Percentiles rank a stretch among this genome's conserved stretches.
Conservation (phyloP, 768 basidiomycete species). For the Basidioascus undulatus region DNA sequence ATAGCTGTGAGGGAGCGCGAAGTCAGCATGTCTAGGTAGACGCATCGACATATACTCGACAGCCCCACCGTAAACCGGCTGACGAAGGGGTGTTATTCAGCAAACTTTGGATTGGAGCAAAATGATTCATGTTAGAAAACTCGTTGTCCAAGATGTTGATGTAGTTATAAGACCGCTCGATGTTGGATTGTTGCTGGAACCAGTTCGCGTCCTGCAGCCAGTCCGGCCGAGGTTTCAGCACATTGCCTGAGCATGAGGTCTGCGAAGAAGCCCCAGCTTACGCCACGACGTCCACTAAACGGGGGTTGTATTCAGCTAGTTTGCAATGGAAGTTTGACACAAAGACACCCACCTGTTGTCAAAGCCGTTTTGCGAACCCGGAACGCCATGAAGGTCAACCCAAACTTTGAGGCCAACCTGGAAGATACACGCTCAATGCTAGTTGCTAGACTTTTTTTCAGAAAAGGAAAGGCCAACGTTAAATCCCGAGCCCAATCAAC, state of each 20-base stretch:
- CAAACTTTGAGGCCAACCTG: slow-evolving; percentile 6
- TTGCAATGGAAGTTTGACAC: no score
- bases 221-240: no score
- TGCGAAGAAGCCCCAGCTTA: no score
- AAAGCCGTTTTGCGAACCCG: slow-evolving; percentile 6
- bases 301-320: no score
- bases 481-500: slow-evolving; percentile 5
- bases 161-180: slow-evolving; percentile 1
- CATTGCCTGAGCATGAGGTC: no score
- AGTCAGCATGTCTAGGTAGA: neutral
- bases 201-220: slow-evolving; percentile 1
- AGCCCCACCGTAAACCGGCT: no score
- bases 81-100: neutral
- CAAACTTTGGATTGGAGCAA: no score
- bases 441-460: no score
- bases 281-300: slow-evolving; percentile 3
- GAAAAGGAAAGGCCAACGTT: no score
- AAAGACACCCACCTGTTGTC: no score
- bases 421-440: no score
- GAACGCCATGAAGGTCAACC: slow-evolving; percentile 7
- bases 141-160: slow-evolving; percentile 3
- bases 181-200: slow-evolving; percentile 2
- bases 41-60: neutral
- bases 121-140: no score
- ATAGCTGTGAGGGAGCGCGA: neutral